Conservation (phyloP, 192 early-diverging fungal species). For the Podila epigama region DNA sequence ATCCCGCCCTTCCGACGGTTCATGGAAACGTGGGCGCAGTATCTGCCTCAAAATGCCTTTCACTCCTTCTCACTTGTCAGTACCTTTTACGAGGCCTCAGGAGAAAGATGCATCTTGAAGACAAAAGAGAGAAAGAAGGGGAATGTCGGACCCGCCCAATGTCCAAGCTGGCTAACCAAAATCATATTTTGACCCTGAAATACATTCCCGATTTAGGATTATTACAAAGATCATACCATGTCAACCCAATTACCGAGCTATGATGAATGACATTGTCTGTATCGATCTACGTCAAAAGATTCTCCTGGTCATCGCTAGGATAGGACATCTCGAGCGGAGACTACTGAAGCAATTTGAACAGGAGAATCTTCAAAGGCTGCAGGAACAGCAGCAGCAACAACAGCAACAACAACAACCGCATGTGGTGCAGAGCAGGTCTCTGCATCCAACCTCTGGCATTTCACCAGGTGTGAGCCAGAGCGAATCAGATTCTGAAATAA, state of each 20-base stretch:
- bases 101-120: too few relatives aligned
- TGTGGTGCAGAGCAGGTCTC: not conserved
- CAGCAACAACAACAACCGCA: not conserved
- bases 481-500: too few relatives aligned
- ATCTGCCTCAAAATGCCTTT: too few relatives aligned
- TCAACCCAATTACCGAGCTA: conserved; percentile 20
- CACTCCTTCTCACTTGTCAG: too few relatives aligned
- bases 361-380: conserved; percentile 5
- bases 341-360: conserved; percentile 33
- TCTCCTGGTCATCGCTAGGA: conserved; percentile 20
- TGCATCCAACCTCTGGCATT: too few relatives aligned
- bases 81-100: too few relatives aligned
- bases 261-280: conserved; percentile 51
- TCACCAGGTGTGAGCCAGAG: too few relatives aligned
- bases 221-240: conserved; percentile 41
- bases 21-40: too few relatives aligned
- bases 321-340: conserved; percentile 33
- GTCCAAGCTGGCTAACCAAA: not conserved
- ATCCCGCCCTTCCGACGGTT: too few relatives aligned
- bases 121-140: too few relatives aligned
- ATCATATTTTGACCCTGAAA: too few relatives aligned
- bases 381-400: not conserved
- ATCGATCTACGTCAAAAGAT: conserved; percentile 49
- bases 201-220: conserved; percentile 6
- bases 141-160: not conserved